phyloP scores from a whole-genome alignment of 148 eudicot species.

The Diospyros lotus region DNA sequence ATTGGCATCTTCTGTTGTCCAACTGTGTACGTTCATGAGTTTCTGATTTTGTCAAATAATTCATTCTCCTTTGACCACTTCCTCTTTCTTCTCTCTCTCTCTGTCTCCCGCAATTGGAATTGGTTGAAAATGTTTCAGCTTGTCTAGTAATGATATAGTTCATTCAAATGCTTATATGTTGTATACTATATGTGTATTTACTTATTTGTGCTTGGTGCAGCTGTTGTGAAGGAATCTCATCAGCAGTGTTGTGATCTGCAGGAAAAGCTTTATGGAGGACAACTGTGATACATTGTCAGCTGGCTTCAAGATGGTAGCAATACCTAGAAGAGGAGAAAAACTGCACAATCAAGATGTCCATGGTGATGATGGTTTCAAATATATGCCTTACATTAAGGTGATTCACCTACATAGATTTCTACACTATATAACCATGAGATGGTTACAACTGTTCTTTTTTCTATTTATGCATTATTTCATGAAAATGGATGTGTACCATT shows the following conservation, averaged over 20 bases:
- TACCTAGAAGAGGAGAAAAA: conserved; percentile 56
- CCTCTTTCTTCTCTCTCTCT: not conserved
- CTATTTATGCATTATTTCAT: not conserved
- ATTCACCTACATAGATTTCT: not conserved
- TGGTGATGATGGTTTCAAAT: conserved; percentile 73
- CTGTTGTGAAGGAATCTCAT: conserved; percentile 5
- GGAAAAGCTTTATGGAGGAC: conserved; percentile 35
- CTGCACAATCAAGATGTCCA: conserved; percentile 42
- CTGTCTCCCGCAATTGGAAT: not conserved
- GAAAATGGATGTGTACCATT: not conserved
- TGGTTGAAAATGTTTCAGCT: not conserved
- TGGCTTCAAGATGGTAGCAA: conserved; percentile 39
- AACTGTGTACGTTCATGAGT: not conserved
- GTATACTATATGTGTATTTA: conserved; percentile 6
- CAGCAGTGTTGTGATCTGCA: conserved; percentile 30
- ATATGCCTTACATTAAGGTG: conserved; percentile 98
- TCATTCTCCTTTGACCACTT: not conserved
- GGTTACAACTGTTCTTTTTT: not conserved
- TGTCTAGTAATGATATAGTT: conserved; percentile 4
- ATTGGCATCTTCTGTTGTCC: conserved; percentile 1
- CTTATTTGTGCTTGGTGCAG: not conserved
- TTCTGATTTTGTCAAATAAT: no score
- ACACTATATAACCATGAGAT: no score
- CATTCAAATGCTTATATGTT: conserved; percentile 7
- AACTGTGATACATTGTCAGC: conserved; percentile 41